These are phyloP conservation scores for Dioscorea zingiberensis DNA, from an alignment of 106 monocot genomes.

Conservation along the genomic window DNA sequence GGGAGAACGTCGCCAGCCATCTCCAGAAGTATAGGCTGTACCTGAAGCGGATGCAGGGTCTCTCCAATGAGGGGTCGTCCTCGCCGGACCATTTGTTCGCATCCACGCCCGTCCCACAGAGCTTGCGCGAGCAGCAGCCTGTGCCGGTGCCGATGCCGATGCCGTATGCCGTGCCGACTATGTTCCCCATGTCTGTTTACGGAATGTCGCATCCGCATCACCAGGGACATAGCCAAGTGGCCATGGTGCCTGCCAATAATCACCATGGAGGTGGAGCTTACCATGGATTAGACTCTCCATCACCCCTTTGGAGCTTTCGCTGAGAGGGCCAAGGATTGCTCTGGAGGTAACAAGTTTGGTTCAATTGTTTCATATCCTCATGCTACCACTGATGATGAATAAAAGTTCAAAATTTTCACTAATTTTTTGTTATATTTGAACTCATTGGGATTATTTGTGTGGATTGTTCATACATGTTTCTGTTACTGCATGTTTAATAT, in stretches of 20 bases:
- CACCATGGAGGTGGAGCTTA: slow-evolving; percentile 10
- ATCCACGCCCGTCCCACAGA: slow-evolving; percentile 38
- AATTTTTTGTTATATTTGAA: no score
- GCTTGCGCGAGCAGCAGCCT: slow-evolving; percentile 16
- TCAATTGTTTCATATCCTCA: slow-evolving; percentile 22
- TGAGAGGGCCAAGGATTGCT: slow-evolving; percentile 24
- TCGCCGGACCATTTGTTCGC: slow-evolving; percentile 47
- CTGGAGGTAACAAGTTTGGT: slow-evolving; percentile 23
- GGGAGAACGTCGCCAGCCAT: slow-evolving; percentile 67
- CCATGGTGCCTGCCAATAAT: slow-evolving; percentile 32
- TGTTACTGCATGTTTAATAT: no score
- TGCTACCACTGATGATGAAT: slow-evolving; percentile 29
- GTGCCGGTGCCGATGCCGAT: slow-evolving; percentile 26
- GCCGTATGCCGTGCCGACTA: slow-evolving; percentile 27
- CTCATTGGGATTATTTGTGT: no score
- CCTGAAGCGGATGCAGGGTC: slow-evolving; percentile 42
- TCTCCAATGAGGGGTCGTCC: slow-evolving; percentile 31
- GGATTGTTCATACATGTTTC: no score
- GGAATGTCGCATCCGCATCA: slow-evolving; percentile 30
- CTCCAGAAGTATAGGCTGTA: slow-evolving; percentile 53
- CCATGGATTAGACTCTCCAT: slow-evolving; percentile 19
- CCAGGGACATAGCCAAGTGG: slow-evolving; percentile 20
- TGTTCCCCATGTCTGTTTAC: slow-evolving; percentile 42
- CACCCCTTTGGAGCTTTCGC: slow-evolving; percentile 23
- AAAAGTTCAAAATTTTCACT: not conserved